Evolutionary conservation across 1,284 basidiomycete genomes (phyloP), one percentile per base, ranked within the genome.

Genomic region (Puccinia horiana): DNA sequence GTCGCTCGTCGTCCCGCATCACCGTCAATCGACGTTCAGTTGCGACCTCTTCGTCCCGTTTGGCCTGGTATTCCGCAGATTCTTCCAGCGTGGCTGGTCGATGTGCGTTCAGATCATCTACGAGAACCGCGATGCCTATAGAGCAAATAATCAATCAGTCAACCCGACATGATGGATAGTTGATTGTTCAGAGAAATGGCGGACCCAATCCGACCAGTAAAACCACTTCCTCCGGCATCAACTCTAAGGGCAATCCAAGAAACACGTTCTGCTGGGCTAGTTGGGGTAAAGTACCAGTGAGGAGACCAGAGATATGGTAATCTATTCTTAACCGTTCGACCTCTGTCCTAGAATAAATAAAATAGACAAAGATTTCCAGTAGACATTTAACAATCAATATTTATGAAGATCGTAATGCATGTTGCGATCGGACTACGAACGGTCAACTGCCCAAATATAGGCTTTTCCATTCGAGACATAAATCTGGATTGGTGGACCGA

Each of bases 181-280:
- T 23, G 47, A 70, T 49, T 14, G 37, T 29, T 61, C 42, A 54
- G 74, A 81, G 35, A 29, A 32, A 76, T 61, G 26, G 35, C 86
- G 88, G 82, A 93, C 94, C 91, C 84, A 93, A 92, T 83, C 93
- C 90, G 3, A 98, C 90, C 2, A 99, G 90, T 37, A 95, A 89
- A 2, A 93, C 93, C 1, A 93, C 94, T 87, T 99, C 97, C 86
- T 99, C 97, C 0, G 94, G 93, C 87, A 95, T 91, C 0, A 99
- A 89, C 26, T 94, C 89, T 1, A 98, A 88, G 0, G 97, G 97
- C 23, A 95, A 88, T 18, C 97, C 97, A 23, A 99, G 89, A 86
- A 99, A 99, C 0, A 94, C 91, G 88, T 99, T 99, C 88, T 99
- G 97, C 86, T 98, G 96, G 4, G 94, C 92, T 0, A 98, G 90